phyloP scores from a whole-genome alignment of 345 rosid genomes.

The Acer campestre region DNA sequence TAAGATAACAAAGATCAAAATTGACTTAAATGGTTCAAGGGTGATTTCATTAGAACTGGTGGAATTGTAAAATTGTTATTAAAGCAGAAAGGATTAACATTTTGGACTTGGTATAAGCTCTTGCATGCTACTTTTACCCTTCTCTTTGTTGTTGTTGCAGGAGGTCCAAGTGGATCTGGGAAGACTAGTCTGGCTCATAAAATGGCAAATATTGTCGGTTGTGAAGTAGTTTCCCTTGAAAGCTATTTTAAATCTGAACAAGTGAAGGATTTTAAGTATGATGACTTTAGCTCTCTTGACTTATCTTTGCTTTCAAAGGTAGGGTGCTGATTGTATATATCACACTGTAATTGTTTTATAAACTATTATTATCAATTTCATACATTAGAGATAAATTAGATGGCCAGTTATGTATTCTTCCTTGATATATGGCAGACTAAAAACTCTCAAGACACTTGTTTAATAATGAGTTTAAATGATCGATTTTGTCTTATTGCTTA shows the following conservation, averaged over 20 bases:
- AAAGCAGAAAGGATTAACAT: neutral
- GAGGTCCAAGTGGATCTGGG: conserved; percentile 99
- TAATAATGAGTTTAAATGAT: neutral
- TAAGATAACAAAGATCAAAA: neutral
- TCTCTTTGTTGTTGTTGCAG: conserved; percentile 43
- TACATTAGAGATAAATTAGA: neutral
- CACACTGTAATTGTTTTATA: neutral
- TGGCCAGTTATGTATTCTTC: neutral
- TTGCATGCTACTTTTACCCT: neutral
- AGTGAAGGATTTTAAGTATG: conserved; percentile 87
- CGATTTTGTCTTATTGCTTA: neutral
- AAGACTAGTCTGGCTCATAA: conserved; percentile 99
- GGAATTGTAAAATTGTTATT: conserved; percentile 5
- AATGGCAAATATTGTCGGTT: conserved; percentile 99
- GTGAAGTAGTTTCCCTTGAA: conserved; percentile 99
- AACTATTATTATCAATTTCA: neutral
- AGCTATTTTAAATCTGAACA: conserved; percentile 86
- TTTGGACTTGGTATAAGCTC: conserved; percentile 9
- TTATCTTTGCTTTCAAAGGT: conserved; percentile 91
- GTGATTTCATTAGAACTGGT: neutral
- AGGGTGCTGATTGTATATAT: conserved; percentile 12
- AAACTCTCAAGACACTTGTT: neutral
- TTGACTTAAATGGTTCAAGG: neutral
- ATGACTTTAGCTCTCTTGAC: conserved; percentile 91
- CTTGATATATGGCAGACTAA: neutral